Base-by-base conservation (phyloP, 2,329 filamentous ascomycete species). In the Cytospora piceicola region DNA sequence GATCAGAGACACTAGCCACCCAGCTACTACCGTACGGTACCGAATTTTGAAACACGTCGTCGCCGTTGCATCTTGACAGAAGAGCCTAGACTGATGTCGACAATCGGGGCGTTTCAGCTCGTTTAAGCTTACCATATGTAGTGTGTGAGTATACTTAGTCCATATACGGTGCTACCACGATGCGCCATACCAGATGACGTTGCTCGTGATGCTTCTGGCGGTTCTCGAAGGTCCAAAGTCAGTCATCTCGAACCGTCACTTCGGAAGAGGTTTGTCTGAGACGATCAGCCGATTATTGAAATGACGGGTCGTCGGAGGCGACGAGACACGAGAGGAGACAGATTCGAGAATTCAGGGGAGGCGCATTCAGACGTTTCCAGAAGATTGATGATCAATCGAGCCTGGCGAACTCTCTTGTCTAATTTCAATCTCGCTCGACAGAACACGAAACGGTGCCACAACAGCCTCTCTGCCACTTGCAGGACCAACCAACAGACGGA, bases 51-150 rank as follows among this genome's bases (percentile, higher is more conserved):
- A 24, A 22, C 42, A 29, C 24, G n/a, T 55, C 61, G 15, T 55
- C 61, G 15, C 42, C 61, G 61, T 63, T 63, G 46, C 53, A 53
- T 39, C 42, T 63, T 52, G 11, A 22, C 36, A 34, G 52, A 62
- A 53, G 53, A 63, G 53, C 61, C 42, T 29, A 46, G 32, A 34
- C 32, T 34, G 32, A 8, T 62, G 54, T 63, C 53, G 61, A 63
- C 61, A 36, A 36, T 36, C 49, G 34, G 52, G 20, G 61, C 51
- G 53, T 63, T 57, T 57, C 61, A 63, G 56, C 29, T 42, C 51
- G 39, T 29, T 30, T 55, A 46, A 63, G 30, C 39, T 51, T 32
- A 20, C 8, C 30, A n/a, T n/a, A 34, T 29, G 32, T 34, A n/a
- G n/a, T n/a, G n/a, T n/a, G n/a, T n/a, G n/a, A n/a, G n/a, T n/a